These are phyloP conservation scores for Suhomyces tanzawaensis DNA, from an alignment of 805 yeast species.

Conservation along the genomic window DNA sequence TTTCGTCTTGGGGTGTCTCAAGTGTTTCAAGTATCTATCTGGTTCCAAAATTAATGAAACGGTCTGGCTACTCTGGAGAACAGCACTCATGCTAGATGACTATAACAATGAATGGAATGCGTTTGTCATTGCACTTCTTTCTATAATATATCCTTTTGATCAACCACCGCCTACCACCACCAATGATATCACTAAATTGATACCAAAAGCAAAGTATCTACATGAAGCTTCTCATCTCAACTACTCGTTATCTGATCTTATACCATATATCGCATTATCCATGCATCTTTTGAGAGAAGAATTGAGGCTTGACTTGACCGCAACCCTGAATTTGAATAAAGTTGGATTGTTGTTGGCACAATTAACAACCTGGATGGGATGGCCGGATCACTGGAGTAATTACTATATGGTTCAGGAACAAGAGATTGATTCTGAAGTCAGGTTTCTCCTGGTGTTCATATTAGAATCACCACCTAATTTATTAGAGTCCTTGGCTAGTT, in stretches of 20 bases:
- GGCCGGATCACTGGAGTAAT: slow-evolving; percentile 65
- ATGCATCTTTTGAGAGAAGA: slow-evolving; percentile 82
- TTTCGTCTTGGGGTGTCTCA: slow-evolving; percentile 45
- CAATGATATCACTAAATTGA: slow-evolving; percentile 29
- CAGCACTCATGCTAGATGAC: slow-evolving; percentile 45
- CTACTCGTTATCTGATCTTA: slow-evolving; percentile 49
- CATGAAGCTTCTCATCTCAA: slow-evolving; percentile 25
- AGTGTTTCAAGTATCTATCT: slow-evolving; percentile 49
- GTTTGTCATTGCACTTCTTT: slow-evolving; percentile 49
- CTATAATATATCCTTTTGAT: slow-evolving; percentile 48
- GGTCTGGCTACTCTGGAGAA: slow-evolving; percentile 63
- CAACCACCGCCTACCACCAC: slow-evolving; percentile 8
- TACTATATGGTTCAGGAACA: slow-evolving; percentile 46
- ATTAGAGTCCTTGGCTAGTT: slow-evolving; percentile 52
- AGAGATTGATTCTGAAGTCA: slow-evolving; percentile 36
- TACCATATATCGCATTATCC: slow-evolving; percentile 63
- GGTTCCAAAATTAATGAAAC: slow-evolving; percentile 58
- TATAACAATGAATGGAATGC: slow-evolving; percentile 58
- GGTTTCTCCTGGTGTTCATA: slow-evolving; percentile 45
- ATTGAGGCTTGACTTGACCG: slow-evolving; percentile 52
- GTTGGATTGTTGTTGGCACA: slow-evolving; percentile 60
- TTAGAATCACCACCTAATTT: slow-evolving; percentile 60
- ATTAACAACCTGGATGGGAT: slow-evolving; percentile 64
- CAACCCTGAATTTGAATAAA: slow-evolving; percentile 29
- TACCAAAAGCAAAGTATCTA: slow-evolving; percentile 31